Evolutionary conservation across 371 early-diverging fungal genomes (phyloP).

Genomic region (Syncephalastrum sp.): DNA sequence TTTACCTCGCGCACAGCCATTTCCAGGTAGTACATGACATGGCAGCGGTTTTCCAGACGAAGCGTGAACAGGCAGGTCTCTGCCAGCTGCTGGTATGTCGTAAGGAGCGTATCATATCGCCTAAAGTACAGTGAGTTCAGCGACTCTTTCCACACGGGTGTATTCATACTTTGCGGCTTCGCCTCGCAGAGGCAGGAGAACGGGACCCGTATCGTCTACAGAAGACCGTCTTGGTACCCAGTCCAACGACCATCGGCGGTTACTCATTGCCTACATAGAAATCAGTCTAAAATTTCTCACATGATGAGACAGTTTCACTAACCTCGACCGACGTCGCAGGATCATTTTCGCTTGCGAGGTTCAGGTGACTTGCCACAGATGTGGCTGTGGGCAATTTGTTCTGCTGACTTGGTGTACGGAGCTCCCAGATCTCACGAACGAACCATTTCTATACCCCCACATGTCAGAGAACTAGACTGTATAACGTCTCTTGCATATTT

Average conservation of each 20-base stretch:
- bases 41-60: slow-evolving; percentile 83
- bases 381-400: not conserved
- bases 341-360: not conserved
- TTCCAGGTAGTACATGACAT: slow-evolving; percentile 86
- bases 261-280: slow-evolving; percentile 10
- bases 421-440: slow-evolving; percentile 65
- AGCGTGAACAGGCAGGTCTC: slow-evolving; percentile 79
- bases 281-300: not conserved
- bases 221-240: slow-evolving; percentile 4
- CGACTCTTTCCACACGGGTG: not conserved
- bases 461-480: not conserved
- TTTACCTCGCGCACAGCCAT: slow-evolving; percentile 87
- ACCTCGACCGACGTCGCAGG: slow-evolving; percentile 1
- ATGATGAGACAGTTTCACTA: slow-evolving; percentile 1
- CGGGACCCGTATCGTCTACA: slow-evolving; percentile 8
- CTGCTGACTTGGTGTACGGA: slow-evolving; percentile 33
- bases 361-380: slow-evolving; percentile 3
- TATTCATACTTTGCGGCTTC: slow-evolving; percentile 36
- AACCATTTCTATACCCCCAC: slow-evolving; percentile 64
- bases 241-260: slow-evolving; percentile 17
- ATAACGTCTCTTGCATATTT: not conserved
- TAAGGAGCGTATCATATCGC: slow-evolving; percentile 54
- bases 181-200: slow-evolving; percentile 35
- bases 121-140: slow-evolving; percentile 13
- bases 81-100: slow-evolving; percentile 70